Percentiles rank a stretch among this genome's conserved stretches.
Evolutionary conservation across 805 yeast genomes (phyloP).

Genomic region (Cyberlindnera samutprakarnensis): DNA sequence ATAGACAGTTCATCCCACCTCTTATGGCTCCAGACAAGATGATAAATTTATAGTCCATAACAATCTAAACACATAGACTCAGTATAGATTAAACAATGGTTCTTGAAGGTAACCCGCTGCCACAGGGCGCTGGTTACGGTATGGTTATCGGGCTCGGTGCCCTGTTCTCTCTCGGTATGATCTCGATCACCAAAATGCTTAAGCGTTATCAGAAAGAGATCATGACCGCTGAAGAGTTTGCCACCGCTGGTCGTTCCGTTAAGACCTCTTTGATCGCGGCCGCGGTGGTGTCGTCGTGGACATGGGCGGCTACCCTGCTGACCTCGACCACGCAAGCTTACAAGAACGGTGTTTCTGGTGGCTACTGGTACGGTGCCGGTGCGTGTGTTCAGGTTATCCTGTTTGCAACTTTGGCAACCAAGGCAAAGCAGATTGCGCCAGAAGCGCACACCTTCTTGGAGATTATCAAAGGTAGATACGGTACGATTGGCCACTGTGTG

Average conservation of each 20-base stretch:
- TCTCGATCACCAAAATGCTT: constrained; percentile 59
- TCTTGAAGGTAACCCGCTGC: constrained; percentile 22
- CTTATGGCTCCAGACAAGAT: no score
- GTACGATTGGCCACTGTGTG: constrained; percentile 61
- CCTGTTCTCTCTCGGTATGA: constrained; percentile 74
- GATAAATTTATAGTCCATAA: no score
- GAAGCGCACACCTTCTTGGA: constrained; percentile 89
- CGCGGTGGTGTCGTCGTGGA: constrained; percentile 93
- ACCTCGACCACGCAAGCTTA: constrained; percentile 76
- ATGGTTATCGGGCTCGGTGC: constrained; percentile 85
- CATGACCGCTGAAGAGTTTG: constrained; percentile 88
- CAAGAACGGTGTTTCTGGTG: constrained; percentile 55
- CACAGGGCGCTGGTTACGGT: constrained; percentile 83
- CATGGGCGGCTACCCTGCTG: constrained; percentile 80
- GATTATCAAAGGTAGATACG: constrained; percentile 75
- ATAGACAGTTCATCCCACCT: no score
- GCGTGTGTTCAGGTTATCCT: constrained; percentile 84
- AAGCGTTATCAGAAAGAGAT: constrained; percentile 78
- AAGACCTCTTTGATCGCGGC: constrained; percentile 79
- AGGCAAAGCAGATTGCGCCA: constrained; percentile 84
- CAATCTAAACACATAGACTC: no score
- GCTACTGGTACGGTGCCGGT: constrained; percentile 84
- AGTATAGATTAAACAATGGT: no score
- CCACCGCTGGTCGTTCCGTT: constrained; percentile 88
- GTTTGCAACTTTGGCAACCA: constrained; percentile 82